Base-by-base conservation (phyloP, 352 stramenopile species). In the Phytophthora kernoviae region DNA sequence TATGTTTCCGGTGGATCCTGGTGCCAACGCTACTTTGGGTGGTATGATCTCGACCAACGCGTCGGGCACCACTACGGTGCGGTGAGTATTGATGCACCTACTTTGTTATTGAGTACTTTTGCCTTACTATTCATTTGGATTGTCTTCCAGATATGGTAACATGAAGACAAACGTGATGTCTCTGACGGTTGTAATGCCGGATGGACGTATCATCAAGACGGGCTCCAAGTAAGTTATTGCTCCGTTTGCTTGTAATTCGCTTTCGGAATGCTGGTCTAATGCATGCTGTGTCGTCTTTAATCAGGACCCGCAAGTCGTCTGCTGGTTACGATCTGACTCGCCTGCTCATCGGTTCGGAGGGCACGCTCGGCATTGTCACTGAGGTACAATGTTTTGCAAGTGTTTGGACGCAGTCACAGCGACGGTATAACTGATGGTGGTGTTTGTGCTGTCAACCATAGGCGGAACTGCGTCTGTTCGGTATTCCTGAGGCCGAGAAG, bases 1-100 rank as follows among this genome's bases (percentile, higher is more conserved):
- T 45, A 96, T 96, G 71, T 99, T 99, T 70, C 83, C 96, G 5
- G 91, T 99, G n/a, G 97, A 99, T 67, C 97, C 97, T 1, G 97
- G 97, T 41, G 96, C 97, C 4, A 97, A 98, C 58, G 97, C 97
- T 7, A 97, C 91, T 14, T 74, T 99, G 18, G 97, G 97, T 20
- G 96, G 96, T n/a, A 99, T 99, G 96, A 81, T 90, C 46, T 79
- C 89, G 6, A 97, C 88, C 26, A 95, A 96, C 43, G 93, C 90
- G 7, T 97, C 88, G 6, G 91, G 91, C 27, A 96, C 88, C 4
- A 97, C 90, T 9, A 96, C 90, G 1, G 91, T 97, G 45, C 81
- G 75, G 62, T 88, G 62, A 37, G 58, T 12, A 7, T 0, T 24
- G 5, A 10, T 7, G 24, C 22, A 44, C 0, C 6, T 15, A 33